Evolutionary conservation across 1,139 yeast species (phyloP).

Genomic region (Geotrichum bryndzae): DNA sequence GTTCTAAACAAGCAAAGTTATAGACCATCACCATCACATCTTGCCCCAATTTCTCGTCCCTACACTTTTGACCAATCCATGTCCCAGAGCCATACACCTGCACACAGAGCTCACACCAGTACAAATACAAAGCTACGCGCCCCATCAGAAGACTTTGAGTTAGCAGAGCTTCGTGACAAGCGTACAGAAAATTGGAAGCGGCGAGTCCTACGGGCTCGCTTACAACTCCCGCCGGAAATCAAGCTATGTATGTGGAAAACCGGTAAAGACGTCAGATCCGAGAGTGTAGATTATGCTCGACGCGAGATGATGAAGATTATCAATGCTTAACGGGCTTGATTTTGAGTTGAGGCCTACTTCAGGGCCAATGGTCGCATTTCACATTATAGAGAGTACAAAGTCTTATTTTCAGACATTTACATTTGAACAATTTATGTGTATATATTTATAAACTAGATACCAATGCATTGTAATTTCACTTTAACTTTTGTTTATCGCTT

Average conservation of each 20-base stretch:
- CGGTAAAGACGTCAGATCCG: conserved; percentile 29
- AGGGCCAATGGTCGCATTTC: background rate
- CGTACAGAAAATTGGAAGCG: conserved; percentile 40
- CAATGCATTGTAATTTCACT: background rate
- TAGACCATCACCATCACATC: background rate
- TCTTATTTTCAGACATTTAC: no score
- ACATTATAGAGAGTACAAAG: background rate
- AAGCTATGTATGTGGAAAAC: conserved; percentile 33
- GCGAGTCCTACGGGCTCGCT: conserved; percentile 36
- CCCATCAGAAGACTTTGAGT: conserved; percentile 26
- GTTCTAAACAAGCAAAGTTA: background rate
- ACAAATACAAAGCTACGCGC: background rate
- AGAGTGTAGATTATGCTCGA: background rate
- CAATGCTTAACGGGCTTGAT: background rate
- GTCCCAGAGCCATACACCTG: background rate
- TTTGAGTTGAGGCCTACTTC: background rate
- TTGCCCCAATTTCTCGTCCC: background rate
- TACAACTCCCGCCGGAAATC: conserved; percentile 30
- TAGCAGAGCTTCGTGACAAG: conserved; percentile 31
- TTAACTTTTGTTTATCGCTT: no score
- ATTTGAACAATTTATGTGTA: background rate
- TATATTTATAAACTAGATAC: background rate
- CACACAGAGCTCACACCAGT: background rate
- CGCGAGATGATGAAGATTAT: background rate
- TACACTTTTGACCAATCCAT: background rate